Percentiles rank a stretch among this genome's conserved stretches.
These are phyloP conservation scores for Brassica carinata DNA, from an alignment of 345 rosid species.

Conservation along the genomic window DNA sequence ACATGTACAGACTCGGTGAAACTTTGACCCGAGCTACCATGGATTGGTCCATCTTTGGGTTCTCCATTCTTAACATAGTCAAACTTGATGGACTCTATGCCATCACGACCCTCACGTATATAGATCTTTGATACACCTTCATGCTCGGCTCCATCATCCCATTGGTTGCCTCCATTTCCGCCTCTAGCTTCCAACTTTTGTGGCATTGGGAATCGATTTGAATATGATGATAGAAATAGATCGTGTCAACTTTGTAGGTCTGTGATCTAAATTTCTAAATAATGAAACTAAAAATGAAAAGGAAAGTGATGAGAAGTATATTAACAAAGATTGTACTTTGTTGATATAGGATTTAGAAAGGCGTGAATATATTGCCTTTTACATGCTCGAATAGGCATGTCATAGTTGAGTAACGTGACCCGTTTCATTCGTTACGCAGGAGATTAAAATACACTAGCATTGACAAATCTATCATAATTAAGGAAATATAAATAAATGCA, in stretches of 20 bases:
- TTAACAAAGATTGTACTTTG: neutral
- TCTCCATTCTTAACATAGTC: conserved; percentile 17
- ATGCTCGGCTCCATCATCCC: conserved; percentile 29
- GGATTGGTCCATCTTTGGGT: conserved; percentile 12
- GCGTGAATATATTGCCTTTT: neutral
- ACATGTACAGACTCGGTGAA: conserved; percentile 24
- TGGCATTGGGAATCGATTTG: neutral
- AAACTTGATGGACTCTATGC: conserved; percentile 16
- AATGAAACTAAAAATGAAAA: neutral
- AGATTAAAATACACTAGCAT: neutral
- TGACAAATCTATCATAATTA: no score
- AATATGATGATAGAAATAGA: neutral
- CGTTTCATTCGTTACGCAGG: neutral
- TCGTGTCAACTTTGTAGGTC: neutral
- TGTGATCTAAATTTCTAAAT: neutral
- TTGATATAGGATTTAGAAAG: neutral
- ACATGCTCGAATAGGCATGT: neutral
- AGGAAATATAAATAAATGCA: no score
- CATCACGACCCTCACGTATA: conserved; percentile 2
- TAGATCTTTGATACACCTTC: conserved; percentile 6
- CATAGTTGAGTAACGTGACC: neutral
- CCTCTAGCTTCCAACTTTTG: conserved; percentile 25
- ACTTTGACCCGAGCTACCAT: neutral
- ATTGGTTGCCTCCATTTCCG: conserved; percentile 12
- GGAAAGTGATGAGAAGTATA: neutral